Evolutionary conservation across 768 basidiomycete species (phyloP), one percentile per base, ranked within the genome.

Genomic region (Agaricus blazei): DNA sequence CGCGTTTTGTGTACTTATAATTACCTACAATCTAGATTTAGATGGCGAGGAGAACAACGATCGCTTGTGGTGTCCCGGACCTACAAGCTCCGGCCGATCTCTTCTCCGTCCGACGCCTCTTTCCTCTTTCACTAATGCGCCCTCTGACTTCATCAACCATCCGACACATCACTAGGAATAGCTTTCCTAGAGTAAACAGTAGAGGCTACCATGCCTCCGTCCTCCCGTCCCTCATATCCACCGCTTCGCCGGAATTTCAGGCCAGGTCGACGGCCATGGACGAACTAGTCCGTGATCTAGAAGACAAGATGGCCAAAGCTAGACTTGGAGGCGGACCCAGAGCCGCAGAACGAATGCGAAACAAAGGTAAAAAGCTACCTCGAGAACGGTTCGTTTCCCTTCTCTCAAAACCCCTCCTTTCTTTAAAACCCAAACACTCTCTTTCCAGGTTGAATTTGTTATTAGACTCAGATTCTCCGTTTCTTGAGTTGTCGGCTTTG

Each of bases 391-490:
- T 41, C 58, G 45, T 41, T 36, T 37, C 41, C 23, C 19, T 34
- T 28, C 41, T 9, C 52, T n/a, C 50, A 15, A 26, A 24, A 23
- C 19, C 23, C 24, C 43, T 23, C 12, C 43, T 40, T n/a, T 40
- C 4, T 14, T 14, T 12, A 40, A 27, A 28, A 28, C 24, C 52
- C 14, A 26, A 45, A 37, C 44, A 44, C 24, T 37, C 26, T 3
- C 56, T 48, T 19, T n/a, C 24, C 37, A 94, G 93, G 52, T 72
- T 96, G 36, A 75, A 75, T 1, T 73, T 87, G 19, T 72, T 98
- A 12, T 71, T 98, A 26, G 94, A 98, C 67, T 87, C 90, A 4
- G 81, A 87, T 62, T 86, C 90, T 3, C 93, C 95, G 0, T 98
- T 96, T 67, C 73, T 98, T 15, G 94, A 98, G 66, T 75, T 98